These are phyloP conservation scores for Teratosphaeria destructans DNA, from an alignment of 2,329 filamentous ascomycete genomes.

Conservation along the genomic window DNA sequence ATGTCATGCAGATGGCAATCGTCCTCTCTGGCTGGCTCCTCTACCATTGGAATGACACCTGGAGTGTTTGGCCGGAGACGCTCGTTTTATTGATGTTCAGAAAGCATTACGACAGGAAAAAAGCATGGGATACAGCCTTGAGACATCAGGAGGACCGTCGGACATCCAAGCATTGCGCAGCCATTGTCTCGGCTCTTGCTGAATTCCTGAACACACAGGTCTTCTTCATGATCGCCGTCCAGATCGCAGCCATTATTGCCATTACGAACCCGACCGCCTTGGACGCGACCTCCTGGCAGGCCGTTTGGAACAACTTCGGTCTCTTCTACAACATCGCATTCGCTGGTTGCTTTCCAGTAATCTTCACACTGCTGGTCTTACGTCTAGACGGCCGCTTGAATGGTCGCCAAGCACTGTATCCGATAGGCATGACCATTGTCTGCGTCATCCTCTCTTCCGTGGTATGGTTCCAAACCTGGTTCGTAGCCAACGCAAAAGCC, in stretches of 20 bases:
- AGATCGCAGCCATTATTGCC: too few species aligned
- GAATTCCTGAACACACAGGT: constrained; percentile 3
- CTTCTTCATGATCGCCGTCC: too few species aligned
- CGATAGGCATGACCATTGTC: neutral
- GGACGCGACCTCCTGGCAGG: too few species aligned
- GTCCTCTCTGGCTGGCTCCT: constrained; percentile 5
- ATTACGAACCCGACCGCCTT: too few species aligned
- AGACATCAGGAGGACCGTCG: constrained; percentile 2
- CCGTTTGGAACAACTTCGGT: too few species aligned
- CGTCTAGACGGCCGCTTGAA: too few species aligned
- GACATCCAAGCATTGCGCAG: neutral
- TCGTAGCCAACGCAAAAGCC: neutral
- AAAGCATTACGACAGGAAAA: neutral
- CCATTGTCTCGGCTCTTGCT: constrained; percentile 5
- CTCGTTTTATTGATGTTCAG: neutral
- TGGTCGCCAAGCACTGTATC: too few species aligned
- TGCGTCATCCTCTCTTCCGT: constrained; percentile 4
- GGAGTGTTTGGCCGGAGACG: constrained; percentile 1
- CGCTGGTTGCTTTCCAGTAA: too few species aligned
- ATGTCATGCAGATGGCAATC: constrained; percentile 8
- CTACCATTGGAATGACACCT: constrained; percentile 8
- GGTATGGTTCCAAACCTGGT: constrained; percentile 6
- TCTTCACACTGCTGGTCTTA: too few species aligned
- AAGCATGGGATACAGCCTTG: neutral
- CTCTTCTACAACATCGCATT: too few species aligned